Conservation (phyloP, 768 basidiomycete species). For the Tephrocybe sp. region DNA sequence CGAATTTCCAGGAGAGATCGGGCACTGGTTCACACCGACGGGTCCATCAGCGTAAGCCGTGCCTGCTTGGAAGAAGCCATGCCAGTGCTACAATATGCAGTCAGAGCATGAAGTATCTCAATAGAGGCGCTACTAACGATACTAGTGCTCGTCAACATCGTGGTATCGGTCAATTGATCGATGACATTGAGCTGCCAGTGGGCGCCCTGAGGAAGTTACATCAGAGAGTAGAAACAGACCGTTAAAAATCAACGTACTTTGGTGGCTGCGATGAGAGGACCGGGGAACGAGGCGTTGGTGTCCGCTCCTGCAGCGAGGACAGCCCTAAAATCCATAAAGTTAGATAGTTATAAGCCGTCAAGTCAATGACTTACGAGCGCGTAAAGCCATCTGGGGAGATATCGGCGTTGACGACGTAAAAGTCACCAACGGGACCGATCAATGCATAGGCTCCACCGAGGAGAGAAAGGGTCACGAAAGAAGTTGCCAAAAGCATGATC, state of each 20-base stretch:
- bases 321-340: constrained; percentile 13
- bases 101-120: neutral
- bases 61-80: neutral
- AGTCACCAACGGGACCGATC: constrained; percentile 29
- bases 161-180: constrained; percentile 16
- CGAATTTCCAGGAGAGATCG: neutral
- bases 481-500: neutral
- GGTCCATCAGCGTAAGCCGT: neutral
- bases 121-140: neutral
- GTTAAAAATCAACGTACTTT: constrained; percentile 21
- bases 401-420: constrained; percentile 39
- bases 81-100: neutral
- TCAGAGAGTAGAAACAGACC: neutral
- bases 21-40: neutral
- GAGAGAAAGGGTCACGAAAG: neutral
- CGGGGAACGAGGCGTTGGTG: constrained; percentile 22
- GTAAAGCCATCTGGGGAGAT: constrained; percentile 52
- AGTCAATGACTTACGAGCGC: constrained; percentile 32
- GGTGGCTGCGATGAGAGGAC: constrained; percentile 25
- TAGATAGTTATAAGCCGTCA: constrained; percentile 1
- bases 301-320: constrained; percentile 22
- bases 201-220: constrained; percentile 13
- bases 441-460: neutral
- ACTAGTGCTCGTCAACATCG: constrained; percentile 20
- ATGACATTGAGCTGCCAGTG: constrained; percentile 20